Evolutionary conservation across 2,329 filamentous ascomycete species (phyloP).

Genomic region (Lizonia empirigonia): DNA sequence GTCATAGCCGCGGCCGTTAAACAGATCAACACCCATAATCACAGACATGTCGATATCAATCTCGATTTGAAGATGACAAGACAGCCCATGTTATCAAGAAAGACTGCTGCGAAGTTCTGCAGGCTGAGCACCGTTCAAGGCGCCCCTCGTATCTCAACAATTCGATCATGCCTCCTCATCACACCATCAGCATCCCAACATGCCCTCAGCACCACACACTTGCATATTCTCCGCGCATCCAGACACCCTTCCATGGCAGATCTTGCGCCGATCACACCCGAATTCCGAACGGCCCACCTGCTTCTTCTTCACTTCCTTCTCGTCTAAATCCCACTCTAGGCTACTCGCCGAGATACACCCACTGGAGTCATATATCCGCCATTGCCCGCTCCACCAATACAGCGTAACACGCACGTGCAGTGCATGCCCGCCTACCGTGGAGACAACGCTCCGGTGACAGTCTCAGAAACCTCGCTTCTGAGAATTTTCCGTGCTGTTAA

Average conservation of each 20-base stretch:
- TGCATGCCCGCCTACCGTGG: no score
- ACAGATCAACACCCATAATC: constrained; percentile 13
- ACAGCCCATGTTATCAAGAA: background rate
- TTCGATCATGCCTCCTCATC: constrained; percentile 27
- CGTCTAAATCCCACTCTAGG: background rate
- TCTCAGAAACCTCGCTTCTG: background rate
- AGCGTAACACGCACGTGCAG: constrained; percentile 8
- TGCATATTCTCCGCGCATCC: constrained; percentile 29
- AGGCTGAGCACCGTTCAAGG: background rate
- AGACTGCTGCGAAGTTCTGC: background rate
- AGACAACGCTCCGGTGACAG: no score
- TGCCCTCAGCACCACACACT: constrained; percentile 8
- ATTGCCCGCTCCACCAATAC: background rate
- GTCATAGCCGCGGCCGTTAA: constrained; percentile 34
- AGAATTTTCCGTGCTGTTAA: constrained; percentile 6
- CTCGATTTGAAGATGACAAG: background rate
- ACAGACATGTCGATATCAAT: background rate
- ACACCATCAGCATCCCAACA: constrained; percentile 20
- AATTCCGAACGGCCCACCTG: constrained; percentile 7
- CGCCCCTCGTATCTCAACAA: constrained; percentile 1
- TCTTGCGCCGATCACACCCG: constrained; percentile 32
- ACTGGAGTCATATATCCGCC: background rate
- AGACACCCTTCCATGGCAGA: constrained; percentile 34
- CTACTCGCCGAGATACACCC: background rate
- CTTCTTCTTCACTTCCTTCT: background rate